Evolutionary conservation across 2,329 filamentous ascomycete genomes (phyloP).

Genomic region (Juglanconis sp.): DNA sequence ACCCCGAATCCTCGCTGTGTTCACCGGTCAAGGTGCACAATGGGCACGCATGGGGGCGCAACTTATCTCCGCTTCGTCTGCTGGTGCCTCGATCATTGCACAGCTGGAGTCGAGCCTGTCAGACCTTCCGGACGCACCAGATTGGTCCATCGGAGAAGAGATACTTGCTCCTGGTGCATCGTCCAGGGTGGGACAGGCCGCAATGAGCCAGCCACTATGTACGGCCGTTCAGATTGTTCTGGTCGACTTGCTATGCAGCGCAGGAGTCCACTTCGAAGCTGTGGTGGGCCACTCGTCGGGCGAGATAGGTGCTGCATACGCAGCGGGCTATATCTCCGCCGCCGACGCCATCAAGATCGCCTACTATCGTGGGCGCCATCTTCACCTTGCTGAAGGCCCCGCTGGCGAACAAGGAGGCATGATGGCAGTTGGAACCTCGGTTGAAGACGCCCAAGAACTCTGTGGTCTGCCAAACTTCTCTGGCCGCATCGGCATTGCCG

Average conservation of each 20-base stretch:
- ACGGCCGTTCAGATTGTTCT: constrained; percentile 48
- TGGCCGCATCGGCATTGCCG: constrained; percentile 26
- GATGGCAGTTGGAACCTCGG: constrained; percentile 41
- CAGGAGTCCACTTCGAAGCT: constrained; percentile 31
- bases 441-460: constrained; percentile 32
- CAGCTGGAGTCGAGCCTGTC: constrained; percentile 14
- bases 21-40: constrained; percentile 26
- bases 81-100: neutral
- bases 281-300: constrained; percentile 49
- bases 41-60: constrained; percentile 19
- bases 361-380: constrained; percentile 46
- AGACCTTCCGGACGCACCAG: constrained; percentile 10
- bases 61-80: constrained; percentile 8
- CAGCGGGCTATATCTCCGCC: constrained; percentile 39
- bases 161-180: constrained; percentile 4
- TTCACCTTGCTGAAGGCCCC: constrained; percentile 23
- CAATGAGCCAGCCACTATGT: constrained; percentile 23
- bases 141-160: constrained; percentile 11
- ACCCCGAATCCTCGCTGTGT: constrained; percentile 16
- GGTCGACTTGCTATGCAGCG: constrained; percentile 35
- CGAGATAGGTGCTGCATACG: constrained; percentile 50
- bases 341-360: constrained; percentile 41
- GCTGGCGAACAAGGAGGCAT: constrained; percentile 36
- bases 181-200: constrained; percentile 7
- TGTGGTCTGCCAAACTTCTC: constrained; percentile 22